Percentiles rank a stretch among this genome's conserved stretches.
phyloP scores from a whole-genome alignment of 2,329 filamentous ascomycete genomes.

The Colletotrichum graminicola region DNA sequence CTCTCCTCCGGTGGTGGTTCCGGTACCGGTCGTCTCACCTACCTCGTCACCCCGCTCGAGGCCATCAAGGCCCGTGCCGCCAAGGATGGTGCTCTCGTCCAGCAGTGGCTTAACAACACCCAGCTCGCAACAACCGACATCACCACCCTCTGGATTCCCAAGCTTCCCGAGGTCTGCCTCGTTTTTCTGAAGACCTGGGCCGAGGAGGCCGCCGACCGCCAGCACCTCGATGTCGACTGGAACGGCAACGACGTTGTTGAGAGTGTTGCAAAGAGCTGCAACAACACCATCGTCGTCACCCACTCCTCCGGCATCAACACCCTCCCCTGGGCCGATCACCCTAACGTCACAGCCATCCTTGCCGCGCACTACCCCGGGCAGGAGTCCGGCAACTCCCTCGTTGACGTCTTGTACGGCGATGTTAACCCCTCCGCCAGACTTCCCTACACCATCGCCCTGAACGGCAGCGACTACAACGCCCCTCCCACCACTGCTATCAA shows the following conservation, averaged over 20 bases:
- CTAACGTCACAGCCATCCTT: conserved; percentile 74
- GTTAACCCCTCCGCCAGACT: conserved; percentile 77
- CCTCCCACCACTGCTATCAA: conserved; percentile 54
- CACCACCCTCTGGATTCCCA: conserved; percentile 59
- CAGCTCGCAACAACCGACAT: conserved; percentile 53
- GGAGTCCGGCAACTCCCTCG: conserved; percentile 76
- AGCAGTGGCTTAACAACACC: conserved; percentile 59
- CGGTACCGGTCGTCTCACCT: conserved; percentile 70
- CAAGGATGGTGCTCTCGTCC: conserved; percentile 57
- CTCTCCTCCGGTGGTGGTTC: conserved; percentile 72
- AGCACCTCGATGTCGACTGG: conserved; percentile 67
- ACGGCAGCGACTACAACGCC: conserved; percentile 61
- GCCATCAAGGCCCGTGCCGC: conserved; percentile 66
- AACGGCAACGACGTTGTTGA: conserved; percentile 66
- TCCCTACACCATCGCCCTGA: conserved; percentile 77
- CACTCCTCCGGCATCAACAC: conserved; percentile 77
- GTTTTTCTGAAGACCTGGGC: conserved; percentile 75
- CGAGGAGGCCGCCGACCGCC: conserved; percentile 72
- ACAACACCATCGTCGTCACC: conserved; percentile 73
- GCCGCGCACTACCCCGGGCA: conserved; percentile 79
- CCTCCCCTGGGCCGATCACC: conserved; percentile 69
- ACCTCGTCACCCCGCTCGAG: conserved; percentile 74
- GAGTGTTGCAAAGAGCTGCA: conserved; percentile 40
- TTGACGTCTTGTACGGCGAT: conserved; percentile 76
- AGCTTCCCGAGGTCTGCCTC: conserved; percentile 74